Evolutionary conservation across 2,329 filamentous ascomycete species (phyloP).

Genomic region (Celoporthe dispersa): DNA sequence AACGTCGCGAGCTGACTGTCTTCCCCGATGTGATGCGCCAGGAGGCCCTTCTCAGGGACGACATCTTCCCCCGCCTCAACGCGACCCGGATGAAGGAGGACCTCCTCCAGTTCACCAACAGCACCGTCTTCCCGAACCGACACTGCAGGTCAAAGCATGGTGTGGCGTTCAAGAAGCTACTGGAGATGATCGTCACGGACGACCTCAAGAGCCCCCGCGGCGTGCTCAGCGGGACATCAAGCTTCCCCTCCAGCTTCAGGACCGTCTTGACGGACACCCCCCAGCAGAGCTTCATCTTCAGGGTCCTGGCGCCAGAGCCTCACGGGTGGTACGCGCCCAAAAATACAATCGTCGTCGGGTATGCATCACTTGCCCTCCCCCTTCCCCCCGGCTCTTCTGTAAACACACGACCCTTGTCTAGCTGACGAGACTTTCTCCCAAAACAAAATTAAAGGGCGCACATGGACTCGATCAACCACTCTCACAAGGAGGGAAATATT

Average conservation of each 20-base stretch:
- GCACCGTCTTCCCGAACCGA: background rate
- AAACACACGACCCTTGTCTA: background rate
- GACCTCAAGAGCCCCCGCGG: background rate
- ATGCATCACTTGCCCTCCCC: background rate
- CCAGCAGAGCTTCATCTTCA: conserved; percentile 10
- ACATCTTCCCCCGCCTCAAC: conserved; percentile 12
- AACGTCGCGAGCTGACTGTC: background rate
- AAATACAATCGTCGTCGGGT: conserved; percentile 6
- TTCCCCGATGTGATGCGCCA: conserved; percentile 6
- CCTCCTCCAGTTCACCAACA: background rate
- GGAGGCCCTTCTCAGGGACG: background rate
- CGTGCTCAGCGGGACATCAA: background rate
- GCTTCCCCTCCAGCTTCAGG: background rate
- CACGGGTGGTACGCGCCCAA: background rate
- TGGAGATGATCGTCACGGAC: background rate
- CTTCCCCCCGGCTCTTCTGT: background rate
- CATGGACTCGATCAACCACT: conserved; percentile 14
- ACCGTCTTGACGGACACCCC: conserved; percentile 4
- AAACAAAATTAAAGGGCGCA: conserved; percentile 12
- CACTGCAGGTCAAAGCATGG: conserved; percentile 7
- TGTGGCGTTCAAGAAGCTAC: background rate
- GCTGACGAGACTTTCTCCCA: background rate
- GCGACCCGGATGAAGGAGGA: conserved; percentile 3
- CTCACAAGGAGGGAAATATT: background rate
- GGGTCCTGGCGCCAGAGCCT: background rate